phyloP scores from a whole-genome alignment of 192 early-diverging fungal species.

The Coemansia sp. region DNA sequence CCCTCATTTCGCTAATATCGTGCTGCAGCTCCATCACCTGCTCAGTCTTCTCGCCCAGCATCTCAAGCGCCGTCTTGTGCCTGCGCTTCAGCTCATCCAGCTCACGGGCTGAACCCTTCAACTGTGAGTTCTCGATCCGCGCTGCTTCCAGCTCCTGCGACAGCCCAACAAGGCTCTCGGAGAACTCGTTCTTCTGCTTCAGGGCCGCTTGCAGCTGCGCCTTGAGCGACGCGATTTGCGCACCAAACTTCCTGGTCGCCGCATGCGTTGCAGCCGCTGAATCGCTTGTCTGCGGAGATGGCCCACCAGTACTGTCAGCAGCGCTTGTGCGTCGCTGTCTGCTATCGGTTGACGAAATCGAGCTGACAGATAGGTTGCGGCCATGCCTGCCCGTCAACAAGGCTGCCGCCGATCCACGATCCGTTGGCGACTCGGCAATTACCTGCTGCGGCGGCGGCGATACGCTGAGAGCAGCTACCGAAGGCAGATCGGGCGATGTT shows the following conservation, averaged over 20 bases:
- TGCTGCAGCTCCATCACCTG: constrained; percentile 77
- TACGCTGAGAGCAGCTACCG: constrained; percentile 4
- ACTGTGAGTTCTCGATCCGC: constrained; percentile 28
- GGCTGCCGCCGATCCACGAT: constrained; percentile 1
- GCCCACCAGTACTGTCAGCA: constrained; percentile 12
- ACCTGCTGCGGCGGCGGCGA: constrained; percentile 11
- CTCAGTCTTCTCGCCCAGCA: constrained; percentile 90
- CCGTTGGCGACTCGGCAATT: not conserved
- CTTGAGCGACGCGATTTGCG: constrained; percentile 50
- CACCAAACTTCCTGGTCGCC: constrained; percentile 36
- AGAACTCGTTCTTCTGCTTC: constrained; percentile 44
- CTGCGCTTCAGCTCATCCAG: constrained; percentile 60
- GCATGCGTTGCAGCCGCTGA: constrained; percentile 10
- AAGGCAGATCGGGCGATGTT: not conserved
- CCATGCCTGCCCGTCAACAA: constrained; percentile 7
- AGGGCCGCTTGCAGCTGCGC: constrained; percentile 50
- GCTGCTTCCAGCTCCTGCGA: constrained; percentile 66
- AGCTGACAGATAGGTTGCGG: constrained; percentile 32
- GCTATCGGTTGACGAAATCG: constrained; percentile 34
- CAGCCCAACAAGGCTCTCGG: constrained; percentile 60
- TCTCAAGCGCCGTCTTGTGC: constrained; percentile 70
- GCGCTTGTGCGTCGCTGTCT: constrained; percentile 35
- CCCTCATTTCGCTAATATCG: constrained; percentile 78
- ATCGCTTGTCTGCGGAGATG: constrained; percentile 4
- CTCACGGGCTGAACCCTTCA: constrained; percentile 50